Evolutionary conservation across 2,329 filamentous ascomycete genomes (phyloP).

Genomic region (Scorias spongiosa): DNA sequence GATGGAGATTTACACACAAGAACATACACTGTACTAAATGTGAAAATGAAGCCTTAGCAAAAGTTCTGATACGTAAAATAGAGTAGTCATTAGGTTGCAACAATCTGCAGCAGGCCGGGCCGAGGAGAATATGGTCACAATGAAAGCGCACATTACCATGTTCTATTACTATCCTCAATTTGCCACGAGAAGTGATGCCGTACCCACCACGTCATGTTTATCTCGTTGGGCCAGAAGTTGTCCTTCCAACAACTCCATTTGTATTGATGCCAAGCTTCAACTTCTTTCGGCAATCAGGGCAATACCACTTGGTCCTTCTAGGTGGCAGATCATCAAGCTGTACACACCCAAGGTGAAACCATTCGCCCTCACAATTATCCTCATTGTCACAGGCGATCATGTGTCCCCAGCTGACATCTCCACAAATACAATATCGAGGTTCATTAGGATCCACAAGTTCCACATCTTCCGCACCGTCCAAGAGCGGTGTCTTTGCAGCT

Average conservation of each 20-base stretch:
- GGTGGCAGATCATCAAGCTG: slow-evolving; percentile 52
- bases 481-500: background rate
- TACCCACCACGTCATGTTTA: no score
- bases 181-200: no score
- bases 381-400: slow-evolving; percentile 76
- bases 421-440: slow-evolving; percentile 62
- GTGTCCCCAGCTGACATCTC: slow-evolving; percentile 62
- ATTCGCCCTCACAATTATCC: slow-evolving; percentile 65
- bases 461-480: slow-evolving; percentile 6
- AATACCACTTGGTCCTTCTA: slow-evolving; percentile 70
- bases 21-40: no score
- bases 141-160: no score
- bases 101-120: no score
- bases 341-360: slow-evolving; percentile 74
- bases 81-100: no score
- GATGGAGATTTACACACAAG: no score
- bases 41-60: no score
- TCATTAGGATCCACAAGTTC: slow-evolving; percentile 55
- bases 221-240: background rate
- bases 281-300: slow-evolving; percentile 54
- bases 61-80: no score
- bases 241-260: slow-evolving; percentile 16
- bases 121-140: no score
- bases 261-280: slow-evolving; percentile 17
- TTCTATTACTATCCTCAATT: no score